phyloP scores from a whole-genome alignment of 169 alveolate genomes.

The Cryptosporidium bovis region DNA sequence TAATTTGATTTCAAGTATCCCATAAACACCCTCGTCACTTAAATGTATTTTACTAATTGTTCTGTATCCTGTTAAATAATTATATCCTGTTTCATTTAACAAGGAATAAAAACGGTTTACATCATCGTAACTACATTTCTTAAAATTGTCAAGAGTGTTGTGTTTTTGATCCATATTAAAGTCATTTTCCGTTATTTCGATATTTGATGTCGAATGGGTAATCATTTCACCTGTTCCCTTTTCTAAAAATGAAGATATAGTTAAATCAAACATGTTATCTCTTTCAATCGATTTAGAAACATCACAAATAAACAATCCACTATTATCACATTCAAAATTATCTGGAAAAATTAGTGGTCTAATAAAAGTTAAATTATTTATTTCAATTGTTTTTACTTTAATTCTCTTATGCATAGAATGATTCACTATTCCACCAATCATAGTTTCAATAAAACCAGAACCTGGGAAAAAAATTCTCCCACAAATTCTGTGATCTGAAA shows the following conservation, averaged over 20 bases:
- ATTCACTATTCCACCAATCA: constrained; percentile 43
- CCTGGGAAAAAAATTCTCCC: constrained; percentile 45
- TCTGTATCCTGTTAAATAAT: constrained; percentile 20
- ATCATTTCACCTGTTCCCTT: constrained; percentile 11
- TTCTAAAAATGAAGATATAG: not conserved
- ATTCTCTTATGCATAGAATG: constrained; percentile 22
- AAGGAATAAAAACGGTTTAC: constrained; percentile 11
- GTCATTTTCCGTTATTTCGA: not conserved
- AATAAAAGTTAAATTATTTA: constrained; percentile 3
- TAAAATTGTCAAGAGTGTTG: not conserved
- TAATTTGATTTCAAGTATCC: constrained; percentile 24
- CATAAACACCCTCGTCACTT: constrained; percentile 13
- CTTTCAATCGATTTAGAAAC: not conserved
- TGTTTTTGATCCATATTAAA: not conserved
- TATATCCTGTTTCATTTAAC: constrained; percentile 4
- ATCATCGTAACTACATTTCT: not conserved
- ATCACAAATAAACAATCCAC: constrained; percentile 27
- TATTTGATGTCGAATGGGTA: constrained; percentile 17
- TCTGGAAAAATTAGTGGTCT: constrained; percentile 38
- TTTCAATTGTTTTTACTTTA: constrained; percentile 1
- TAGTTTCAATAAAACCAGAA: constrained; percentile 61
- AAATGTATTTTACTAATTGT: constrained; percentile 23
- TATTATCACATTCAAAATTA: constrained; percentile 11
- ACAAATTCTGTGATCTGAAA: constrained; percentile 42
- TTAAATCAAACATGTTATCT: not conserved